These are phyloP conservation scores for Sphaerulina musiva DNA, from an alignment of 2,329 filamentous ascomycete species.

Conservation along the genomic window DNA sequence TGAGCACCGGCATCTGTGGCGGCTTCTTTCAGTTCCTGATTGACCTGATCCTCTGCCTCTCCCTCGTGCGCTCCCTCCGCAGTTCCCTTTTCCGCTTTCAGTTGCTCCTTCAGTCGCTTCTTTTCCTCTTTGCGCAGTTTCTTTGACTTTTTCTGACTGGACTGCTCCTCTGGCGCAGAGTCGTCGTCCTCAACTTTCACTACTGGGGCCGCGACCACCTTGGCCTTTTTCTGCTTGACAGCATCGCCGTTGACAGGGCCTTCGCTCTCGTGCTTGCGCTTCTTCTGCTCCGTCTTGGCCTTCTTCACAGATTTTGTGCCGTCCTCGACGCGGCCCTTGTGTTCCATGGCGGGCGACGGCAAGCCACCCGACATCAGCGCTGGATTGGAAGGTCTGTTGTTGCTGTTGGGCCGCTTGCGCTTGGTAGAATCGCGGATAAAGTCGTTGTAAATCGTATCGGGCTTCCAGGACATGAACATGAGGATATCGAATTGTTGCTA, in stretches of 20 bases:
- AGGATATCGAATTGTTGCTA: neutral
- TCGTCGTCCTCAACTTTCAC: conserved; percentile 13
- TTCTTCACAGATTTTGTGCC: conserved; percentile 23
- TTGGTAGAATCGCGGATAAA: conserved; percentile 23
- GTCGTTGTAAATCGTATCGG: conserved; percentile 24
- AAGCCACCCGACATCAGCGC: conserved; percentile 34
- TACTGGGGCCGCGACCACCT: conserved; percentile 5
- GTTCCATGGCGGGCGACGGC: conserved; percentile 27
- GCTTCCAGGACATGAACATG: conserved; percentile 4
- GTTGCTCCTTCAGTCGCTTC: conserved; percentile 11
- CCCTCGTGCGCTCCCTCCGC: conserved; percentile 12
- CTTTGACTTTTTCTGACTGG: conserved; percentile 24
- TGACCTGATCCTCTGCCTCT: conserved; percentile 27
- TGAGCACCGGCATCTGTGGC: conserved; percentile 17
- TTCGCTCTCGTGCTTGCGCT: conserved; percentile 25
- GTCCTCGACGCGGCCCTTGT: conserved; percentile 19
- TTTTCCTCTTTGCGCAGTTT: conserved; percentile 20
- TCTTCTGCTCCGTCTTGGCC: conserved; percentile 32
- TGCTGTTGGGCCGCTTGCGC: conserved; percentile 22
- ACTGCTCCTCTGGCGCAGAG: conserved; percentile 18
- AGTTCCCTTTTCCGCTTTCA: conserved; percentile 2
- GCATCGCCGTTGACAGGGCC: conserved; percentile 10
- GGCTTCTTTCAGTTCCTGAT: conserved; percentile 27
- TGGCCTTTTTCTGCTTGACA: conserved; percentile 9
- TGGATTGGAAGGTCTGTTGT: conserved; percentile 19